Conservation (phyloP, 169 alveolate species). For the Plasmodium billcollinsi region DNA sequence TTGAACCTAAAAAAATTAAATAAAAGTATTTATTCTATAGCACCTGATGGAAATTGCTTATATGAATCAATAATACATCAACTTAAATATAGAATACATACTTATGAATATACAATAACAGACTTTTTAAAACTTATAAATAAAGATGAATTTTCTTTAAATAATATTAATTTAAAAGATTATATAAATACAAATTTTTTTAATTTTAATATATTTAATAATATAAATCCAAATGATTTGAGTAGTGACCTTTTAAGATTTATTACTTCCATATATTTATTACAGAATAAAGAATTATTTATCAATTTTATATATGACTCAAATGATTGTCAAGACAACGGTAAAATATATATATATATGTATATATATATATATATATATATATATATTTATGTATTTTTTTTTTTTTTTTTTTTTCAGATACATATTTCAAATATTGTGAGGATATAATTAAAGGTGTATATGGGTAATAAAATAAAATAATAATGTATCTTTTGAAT, state of each 20-base stretch:
- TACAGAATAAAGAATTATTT: constrained; percentile 40
- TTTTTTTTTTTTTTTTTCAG: constrained; percentile 17
- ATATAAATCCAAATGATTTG: constrained; percentile 40
- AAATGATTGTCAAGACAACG: not conserved
- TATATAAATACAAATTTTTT: constrained; percentile 27
- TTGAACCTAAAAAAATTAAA: constrained; percentile 24
- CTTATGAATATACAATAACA: constrained; percentile 11
- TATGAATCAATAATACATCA: constrained; percentile 73
- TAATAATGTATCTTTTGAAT: not conserved
- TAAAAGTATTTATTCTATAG: constrained; percentile 48
- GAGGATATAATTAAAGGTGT: constrained; percentile 41
- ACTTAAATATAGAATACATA: constrained; percentile 33
- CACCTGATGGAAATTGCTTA: constrained; percentile 74
- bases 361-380: no score
- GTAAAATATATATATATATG: constrained; percentile 3
- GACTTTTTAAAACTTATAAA: constrained; percentile 33
- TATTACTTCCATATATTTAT: constrained; percentile 33
- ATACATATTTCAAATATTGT: constrained; percentile 31
- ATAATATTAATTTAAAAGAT: constrained; percentile 38
- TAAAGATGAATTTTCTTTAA: constrained; percentile 38
- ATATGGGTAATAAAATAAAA: constrained; percentile 36
- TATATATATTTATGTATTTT: not conserved
- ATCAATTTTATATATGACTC: constrained; percentile 20
- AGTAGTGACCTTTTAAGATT: constrained; percentile 40
- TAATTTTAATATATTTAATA: constrained; percentile 34